Percentiles rank a stretch among this genome's conserved stretches.
These are phyloP conservation scores for Kwoniella dejecticola DNA, from an alignment of 768 basidiomycete genomes.

Conservation along the genomic window DNA sequence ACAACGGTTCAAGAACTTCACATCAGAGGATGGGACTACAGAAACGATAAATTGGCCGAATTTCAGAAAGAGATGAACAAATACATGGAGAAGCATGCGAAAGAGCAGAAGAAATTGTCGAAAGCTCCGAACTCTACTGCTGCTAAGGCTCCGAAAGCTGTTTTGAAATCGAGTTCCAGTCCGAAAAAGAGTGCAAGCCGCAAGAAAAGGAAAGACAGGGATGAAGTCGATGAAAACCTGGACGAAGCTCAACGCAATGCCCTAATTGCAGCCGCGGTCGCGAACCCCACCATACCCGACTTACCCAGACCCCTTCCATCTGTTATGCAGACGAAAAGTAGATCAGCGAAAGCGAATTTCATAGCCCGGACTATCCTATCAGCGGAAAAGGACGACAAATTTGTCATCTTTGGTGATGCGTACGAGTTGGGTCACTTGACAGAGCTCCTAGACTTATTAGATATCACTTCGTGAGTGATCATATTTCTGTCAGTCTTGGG, in stretches of 20 bases:
- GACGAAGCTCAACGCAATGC: conserved; percentile 34
- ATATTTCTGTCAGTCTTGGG: background rate
- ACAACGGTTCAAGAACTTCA: conserved; percentile 17
- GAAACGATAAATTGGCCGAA: conserved; percentile 10
- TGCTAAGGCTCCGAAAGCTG: conserved; percentile 20
- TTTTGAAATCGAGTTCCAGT: background rate
- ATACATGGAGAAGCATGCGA: conserved; percentile 4
- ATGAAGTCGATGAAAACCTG: conserved; percentile 18
- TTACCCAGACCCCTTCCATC: conserved; percentile 23
- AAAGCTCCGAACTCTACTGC: conserved; percentile 8
- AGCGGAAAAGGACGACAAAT: conserved; percentile 36
- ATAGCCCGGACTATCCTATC: conserved; percentile 25
- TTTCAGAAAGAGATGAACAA: conserved; percentile 1
- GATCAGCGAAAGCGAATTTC: conserved; percentile 39
- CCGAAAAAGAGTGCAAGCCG: background rate
- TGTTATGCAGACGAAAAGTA: conserved; percentile 16
- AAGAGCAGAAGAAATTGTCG: conserved; percentile 11
- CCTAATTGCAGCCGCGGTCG: background rate
- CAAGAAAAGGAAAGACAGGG: conserved; percentile 8
- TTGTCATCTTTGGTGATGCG: conserved; percentile 43
- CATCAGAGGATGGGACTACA: conserved; percentile 17
- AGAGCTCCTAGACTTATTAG: conserved; percentile 38
- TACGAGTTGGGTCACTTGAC: conserved; percentile 40
- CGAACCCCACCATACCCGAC: background rate
- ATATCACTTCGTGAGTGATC: conserved; percentile 35